Conservation (phyloP, 345 rosid species). For the Corymbia maculata region DNA sequence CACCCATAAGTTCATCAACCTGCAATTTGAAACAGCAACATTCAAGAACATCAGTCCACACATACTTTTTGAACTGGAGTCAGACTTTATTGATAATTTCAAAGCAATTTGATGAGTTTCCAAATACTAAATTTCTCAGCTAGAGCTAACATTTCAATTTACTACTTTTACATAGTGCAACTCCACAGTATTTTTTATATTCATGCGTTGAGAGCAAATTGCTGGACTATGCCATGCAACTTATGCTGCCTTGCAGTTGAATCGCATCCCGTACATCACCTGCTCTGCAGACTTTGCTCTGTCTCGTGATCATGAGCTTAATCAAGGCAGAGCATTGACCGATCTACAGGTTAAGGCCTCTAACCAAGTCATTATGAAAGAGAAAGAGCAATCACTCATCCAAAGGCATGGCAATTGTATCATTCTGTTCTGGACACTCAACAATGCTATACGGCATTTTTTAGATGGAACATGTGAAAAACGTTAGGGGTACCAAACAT, state of each 20-base stretch:
- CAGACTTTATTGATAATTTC: neutral
- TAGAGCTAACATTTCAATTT: neutral
- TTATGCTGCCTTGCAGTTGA: neutral
- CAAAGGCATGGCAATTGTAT: neutral
- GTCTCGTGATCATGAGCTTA: neutral
- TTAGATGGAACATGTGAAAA: neutral
- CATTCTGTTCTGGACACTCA: neutral
- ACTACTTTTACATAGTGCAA: neutral
- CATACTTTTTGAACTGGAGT: neutral
- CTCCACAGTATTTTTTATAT: neutral
- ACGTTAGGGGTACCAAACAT: neutral
- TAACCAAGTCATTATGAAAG: neutral
- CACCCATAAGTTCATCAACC: slow-evolving; percentile 75
- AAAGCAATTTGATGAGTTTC: neutral
- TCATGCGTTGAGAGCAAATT: neutral
- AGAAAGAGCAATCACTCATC: neutral
- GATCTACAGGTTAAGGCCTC: neutral
- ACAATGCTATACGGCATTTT: neutral
- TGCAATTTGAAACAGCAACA: slow-evolving; percentile 5
- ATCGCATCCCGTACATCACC: neutral
- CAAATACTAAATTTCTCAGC: neutral
- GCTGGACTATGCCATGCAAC: neutral
- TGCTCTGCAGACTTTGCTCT: neutral
- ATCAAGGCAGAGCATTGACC: neutral
- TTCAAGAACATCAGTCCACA: neutral